Base-by-base conservation (phyloP, 768 basidiomycete genomes). In the Amanita fuliginea region DNA sequence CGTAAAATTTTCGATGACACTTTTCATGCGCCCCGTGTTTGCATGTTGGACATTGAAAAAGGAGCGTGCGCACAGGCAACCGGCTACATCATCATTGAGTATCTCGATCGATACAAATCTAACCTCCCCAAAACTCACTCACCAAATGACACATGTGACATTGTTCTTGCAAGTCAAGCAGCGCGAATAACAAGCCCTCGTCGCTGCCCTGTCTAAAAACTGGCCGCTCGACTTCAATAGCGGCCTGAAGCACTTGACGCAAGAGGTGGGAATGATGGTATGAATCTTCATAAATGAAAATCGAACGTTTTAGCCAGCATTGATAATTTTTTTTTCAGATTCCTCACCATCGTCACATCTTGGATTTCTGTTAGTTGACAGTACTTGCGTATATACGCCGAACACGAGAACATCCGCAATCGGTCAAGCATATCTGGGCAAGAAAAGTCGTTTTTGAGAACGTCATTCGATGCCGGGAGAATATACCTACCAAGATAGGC, bases 11-110 rank as follows among this genome's bases (percentile, higher is more conserved):
- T 34, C 77, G 73, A 56, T 87, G 89, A 63, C 89, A 92, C 16
- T 74, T 71, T 55, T 83, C 82, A 55, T 92, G 89, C 0, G 88
- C 88, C 0, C 89, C 89, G 53, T 92, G 89, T 37, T 75, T 66
- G 59, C 89, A 92, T 1, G 84, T 65, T 0, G 83, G 74, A 60
- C 89, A 91, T 46, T 81, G 80, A 59, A 89, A 83, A 2, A 86
- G 63, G 4, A 88, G 67, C 0, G 76, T 67, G 24, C 76, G 77
- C 13, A 90, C 85, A 3, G 89, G 88, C 24, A 91, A 75, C 48
- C 79, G 89, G 61, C 88, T 90, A 28, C 1, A 53, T 3, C 49
- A 42, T 37, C 42, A 47, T 50, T 11, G 30, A 47, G 13, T 30
- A 42, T 6, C 42, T 36, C 40, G 33, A 8, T 3, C 18, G 41